Conservation (phyloP, 768 basidiomycete genomes). For the Boletus fagicola region DNA sequence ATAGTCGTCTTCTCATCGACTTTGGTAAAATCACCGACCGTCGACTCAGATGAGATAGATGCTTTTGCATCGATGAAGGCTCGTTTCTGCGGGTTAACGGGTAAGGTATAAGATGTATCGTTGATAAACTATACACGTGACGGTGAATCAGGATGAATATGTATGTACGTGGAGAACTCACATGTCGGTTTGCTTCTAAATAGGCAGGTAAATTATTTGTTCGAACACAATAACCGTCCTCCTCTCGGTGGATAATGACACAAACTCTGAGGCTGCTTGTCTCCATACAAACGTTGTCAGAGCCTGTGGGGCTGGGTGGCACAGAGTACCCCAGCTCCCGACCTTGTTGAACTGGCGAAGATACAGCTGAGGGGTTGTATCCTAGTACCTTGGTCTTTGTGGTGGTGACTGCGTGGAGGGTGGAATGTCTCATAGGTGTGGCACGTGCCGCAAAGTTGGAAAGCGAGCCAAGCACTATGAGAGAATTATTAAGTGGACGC, state of each 20-base stretch:
- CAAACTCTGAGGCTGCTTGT: slow-evolving; percentile 60
- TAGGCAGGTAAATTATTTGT: slow-evolving; percentile 77
- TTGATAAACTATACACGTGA: slow-evolving; percentile 42
- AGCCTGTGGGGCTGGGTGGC: slow-evolving; percentile 45
- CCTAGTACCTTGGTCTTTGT: slow-evolving; percentile 16
- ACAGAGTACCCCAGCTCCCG: slow-evolving; percentile 38
- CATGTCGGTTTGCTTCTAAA: slow-evolving; percentile 78
- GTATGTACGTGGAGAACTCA: slow-evolving; percentile 34
- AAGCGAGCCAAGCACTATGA: slow-evolving; percentile 46
- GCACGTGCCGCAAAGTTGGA: slow-evolving; percentile 45
- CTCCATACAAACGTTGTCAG: slow-evolving; percentile 35
- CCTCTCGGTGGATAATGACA: slow-evolving; percentile 54
- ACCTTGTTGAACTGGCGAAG: slow-evolving; percentile 23
- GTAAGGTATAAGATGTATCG: slow-evolving; percentile 50
- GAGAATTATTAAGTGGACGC: not conserved
- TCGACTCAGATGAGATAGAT: slow-evolving; percentile 79
- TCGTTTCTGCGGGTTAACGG: slow-evolving; percentile 59
- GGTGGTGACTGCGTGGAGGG: slow-evolving; percentile 35
- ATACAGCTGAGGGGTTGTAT: slow-evolving; percentile 7
- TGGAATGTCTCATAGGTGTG: slow-evolving; percentile 53
- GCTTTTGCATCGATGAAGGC: slow-evolving; percentile 76
- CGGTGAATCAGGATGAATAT: slow-evolving; percentile 14
- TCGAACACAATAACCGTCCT: slow-evolving; percentile 59
- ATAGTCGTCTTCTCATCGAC: slow-evolving; percentile 78
- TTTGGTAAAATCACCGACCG: slow-evolving; percentile 80